These are phyloP conservation scores for Calvatia gigantea DNA, from an alignment of 768 basidiomycete species.

Conservation along the genomic window DNA sequence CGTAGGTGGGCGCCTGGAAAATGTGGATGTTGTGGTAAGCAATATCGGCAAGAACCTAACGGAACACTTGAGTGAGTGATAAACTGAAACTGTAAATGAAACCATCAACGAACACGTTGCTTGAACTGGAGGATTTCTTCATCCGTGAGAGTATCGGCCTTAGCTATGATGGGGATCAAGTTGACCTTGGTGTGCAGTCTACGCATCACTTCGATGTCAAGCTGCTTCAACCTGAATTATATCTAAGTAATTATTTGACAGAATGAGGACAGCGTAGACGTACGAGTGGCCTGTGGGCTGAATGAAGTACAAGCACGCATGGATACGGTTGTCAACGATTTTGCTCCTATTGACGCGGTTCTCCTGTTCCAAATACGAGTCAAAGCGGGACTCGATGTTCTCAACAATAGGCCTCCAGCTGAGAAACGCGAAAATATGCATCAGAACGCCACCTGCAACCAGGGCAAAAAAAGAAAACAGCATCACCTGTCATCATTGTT, in stretches of 20 bases:
- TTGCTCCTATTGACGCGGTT: slow-evolving; percentile 96
- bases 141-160: slow-evolving; percentile 96
- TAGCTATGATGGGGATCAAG: slow-evolving; percentile 97
- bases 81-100: not conserved
- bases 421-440: slow-evolving; percentile 17
- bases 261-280: slow-evolving; percentile 33
- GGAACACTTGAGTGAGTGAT: slow-evolving; percentile 5
- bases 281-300: slow-evolving; percentile 98
- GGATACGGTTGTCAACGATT: slow-evolving; percentile 94
- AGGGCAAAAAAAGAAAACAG: slow-evolving; percentile 15
- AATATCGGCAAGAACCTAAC: slow-evolving; percentile 90
- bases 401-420: slow-evolving; percentile 99
- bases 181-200: slow-evolving; percentile 97
- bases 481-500: slow-evolving; percentile 95
- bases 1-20: slow-evolving; percentile 96
- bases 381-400: slow-evolving; percentile 97
- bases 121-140: slow-evolving; percentile 95
- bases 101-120: slow-evolving; percentile 60
- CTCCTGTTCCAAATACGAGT: slow-evolving; percentile 97
- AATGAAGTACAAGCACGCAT: slow-evolving; percentile 98
- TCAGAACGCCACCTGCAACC: slow-evolving; percentile 13
- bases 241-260: slow-evolving; percentile 6
- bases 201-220: slow-evolving; percentile 99
- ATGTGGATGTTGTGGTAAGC: slow-evolving; percentile 94
- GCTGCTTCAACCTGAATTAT: slow-evolving; percentile 77